These are phyloP conservation scores for Volutella citrinella DNA, from an alignment of 2,329 filamentous ascomycete species.

Conservation along the genomic window DNA sequence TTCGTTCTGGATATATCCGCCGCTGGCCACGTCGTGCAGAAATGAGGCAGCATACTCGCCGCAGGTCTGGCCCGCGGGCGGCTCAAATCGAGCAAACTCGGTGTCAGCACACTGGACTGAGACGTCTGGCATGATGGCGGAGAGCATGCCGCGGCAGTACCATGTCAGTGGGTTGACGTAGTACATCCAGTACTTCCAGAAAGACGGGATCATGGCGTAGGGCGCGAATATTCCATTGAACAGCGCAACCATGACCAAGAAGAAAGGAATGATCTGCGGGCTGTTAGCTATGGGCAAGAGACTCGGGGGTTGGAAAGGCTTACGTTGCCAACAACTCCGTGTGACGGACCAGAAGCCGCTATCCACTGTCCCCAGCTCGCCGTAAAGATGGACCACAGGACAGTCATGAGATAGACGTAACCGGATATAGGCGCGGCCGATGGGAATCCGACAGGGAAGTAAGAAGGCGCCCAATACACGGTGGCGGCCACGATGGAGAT, in stretches of 20 bases:
- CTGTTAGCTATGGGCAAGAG: background rate
- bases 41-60: constrained; percentile 60
- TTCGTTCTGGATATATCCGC: constrained; percentile 63
- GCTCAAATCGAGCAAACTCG: constrained; percentile 46
- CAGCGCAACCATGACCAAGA: constrained; percentile 73
- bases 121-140: constrained; percentile 15
- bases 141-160: constrained; percentile 19
- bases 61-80: constrained; percentile 64
- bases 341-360: constrained; percentile 74
- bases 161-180: constrained; percentile 20
- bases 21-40: constrained; percentile 36
- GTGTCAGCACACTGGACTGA: constrained; percentile 40
- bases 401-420: constrained; percentile 74
- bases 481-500: constrained; percentile 61
- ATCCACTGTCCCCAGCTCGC: constrained; percentile 81
- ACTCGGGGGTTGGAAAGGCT: constrained; percentile 17
- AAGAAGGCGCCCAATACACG: constrained; percentile 74
- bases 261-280: constrained; percentile 63
- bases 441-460: constrained; percentile 71
- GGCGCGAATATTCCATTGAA: constrained; percentile 78
- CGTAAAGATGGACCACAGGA: constrained; percentile 76
- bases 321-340: constrained; percentile 72
- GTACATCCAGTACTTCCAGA: constrained; percentile 48
- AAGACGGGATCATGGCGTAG: constrained; percentile 61
- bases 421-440: constrained; percentile 62